These are phyloP conservation scores for Rusavskia elegans DNA, from an alignment of 495 filamentous ascomycete species.

Conservation along the genomic window DNA sequence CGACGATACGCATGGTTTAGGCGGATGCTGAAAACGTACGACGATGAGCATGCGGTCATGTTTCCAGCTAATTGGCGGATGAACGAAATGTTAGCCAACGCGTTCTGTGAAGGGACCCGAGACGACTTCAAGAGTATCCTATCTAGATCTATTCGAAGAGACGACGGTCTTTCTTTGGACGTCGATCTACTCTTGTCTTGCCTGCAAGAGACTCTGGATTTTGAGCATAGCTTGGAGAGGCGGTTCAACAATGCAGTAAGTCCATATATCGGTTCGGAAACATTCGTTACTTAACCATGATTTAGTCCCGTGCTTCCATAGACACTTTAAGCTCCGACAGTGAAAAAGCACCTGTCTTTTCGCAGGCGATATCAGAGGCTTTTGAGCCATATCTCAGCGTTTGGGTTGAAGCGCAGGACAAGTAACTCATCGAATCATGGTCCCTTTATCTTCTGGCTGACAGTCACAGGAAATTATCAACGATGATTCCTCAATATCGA, in stretches of 20 bases:
- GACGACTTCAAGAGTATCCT: constrained; percentile 93
- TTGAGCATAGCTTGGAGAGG: constrained; percentile 81
- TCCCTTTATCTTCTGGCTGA: constrained; percentile 2
- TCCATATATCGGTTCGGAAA: not conserved
- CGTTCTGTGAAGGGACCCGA: constrained; percentile 85
- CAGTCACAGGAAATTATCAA: constrained; percentile 45
- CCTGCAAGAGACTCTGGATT: constrained; percentile 91
- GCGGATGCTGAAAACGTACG: constrained; percentile 88
- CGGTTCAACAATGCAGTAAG: constrained; percentile 57
- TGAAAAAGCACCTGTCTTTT: constrained; percentile 64
- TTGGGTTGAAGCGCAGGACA: constrained; percentile 95
- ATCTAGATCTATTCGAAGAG: constrained; percentile 62
- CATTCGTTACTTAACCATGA: not conserved
- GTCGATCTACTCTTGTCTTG: constrained; percentile 86
- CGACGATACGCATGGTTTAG: constrained; percentile 93
- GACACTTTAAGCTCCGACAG: constrained; percentile 77
- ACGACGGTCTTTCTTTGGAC: constrained; percentile 70
- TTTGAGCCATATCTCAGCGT: constrained; percentile 94
- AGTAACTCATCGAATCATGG: constrained; percentile 19
- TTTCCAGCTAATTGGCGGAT: constrained; percentile 85
- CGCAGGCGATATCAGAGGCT: constrained; percentile 86
- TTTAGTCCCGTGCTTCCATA: constrained; percentile 59
- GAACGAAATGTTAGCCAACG: constrained; percentile 76
- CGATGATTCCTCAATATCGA: constrained; percentile 79
- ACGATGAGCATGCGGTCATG: constrained; percentile 78